Evolutionary conservation across 139 green algal genomes (phyloP).

Genomic region (Axilococcus clingmanii): DNA sequence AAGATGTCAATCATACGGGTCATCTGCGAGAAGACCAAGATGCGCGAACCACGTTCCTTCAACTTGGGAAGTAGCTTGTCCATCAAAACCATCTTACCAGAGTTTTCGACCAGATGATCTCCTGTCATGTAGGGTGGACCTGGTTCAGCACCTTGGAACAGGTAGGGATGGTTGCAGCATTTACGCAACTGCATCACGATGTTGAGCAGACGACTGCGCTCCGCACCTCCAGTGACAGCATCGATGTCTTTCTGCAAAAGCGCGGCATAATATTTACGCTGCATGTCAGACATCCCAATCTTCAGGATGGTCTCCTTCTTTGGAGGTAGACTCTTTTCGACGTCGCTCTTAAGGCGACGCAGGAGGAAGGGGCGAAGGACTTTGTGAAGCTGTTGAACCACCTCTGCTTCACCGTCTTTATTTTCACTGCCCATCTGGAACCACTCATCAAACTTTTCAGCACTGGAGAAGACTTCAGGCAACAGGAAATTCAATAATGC

Average conservation of each 20-base stretch:
- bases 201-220: constrained; percentile 91
- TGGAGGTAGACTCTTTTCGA: constrained; percentile 88
- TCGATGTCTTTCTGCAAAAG: constrained; percentile 95
- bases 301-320: constrained; percentile 99
- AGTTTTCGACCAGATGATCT: constrained; percentile 76
- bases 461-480: constrained; percentile 84
- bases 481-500: constrained; percentile 99
- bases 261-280: constrained; percentile 76
- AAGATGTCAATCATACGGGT: constrained; percentile 94
- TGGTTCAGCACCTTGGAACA: constrained; percentile 83
- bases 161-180: constrained; percentile 96
- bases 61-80: constrained; percentile 84
- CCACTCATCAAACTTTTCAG: constrained; percentile 97
- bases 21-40: constrained; percentile 92
- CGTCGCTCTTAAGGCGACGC: constrained; percentile 91
- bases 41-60: constrained; percentile 57
- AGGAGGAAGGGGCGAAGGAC: constrained; percentile 97
- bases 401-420: constrained; percentile 73
- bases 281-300: constrained; percentile 95
- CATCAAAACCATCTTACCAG: constrained; percentile 84
- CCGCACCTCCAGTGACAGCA: constrained; percentile 66
- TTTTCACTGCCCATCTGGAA: constrained; percentile 65
- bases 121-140: constrained; percentile 89
- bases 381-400: constrained; percentile 96
- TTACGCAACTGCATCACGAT: constrained; percentile 99